These are phyloP conservation scores for Gossypium stocksii DNA, from an alignment of 345 rosid genomes.

Conservation along the genomic window DNA sequence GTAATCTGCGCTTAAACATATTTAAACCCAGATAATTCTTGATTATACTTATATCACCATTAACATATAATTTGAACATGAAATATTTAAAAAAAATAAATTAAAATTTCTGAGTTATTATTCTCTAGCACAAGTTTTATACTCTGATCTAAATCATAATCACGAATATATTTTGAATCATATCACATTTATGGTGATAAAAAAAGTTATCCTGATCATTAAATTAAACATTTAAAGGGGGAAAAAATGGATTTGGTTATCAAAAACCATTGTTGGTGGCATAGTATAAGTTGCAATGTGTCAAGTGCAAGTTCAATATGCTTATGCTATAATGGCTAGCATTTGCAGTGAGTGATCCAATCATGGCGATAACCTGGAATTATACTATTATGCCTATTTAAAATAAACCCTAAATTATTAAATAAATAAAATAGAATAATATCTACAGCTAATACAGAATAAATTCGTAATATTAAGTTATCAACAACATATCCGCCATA, in stretches of 20 bases:
- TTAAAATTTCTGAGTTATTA: too few relatives aligned
- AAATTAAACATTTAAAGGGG: too few relatives aligned
- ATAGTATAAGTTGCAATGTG: conserved; percentile 22
- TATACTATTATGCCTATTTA: conserved; percentile 25
- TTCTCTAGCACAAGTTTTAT: too few relatives aligned
- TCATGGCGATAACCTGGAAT: conserved; percentile 32
- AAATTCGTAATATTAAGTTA: conserved; percentile 33
- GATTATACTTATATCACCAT: too few relatives aligned
- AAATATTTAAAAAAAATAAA: too few relatives aligned
- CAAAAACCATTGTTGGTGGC: neutral
- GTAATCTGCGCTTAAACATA: too few relatives aligned
- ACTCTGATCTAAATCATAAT: too few relatives aligned
- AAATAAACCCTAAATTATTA: conserved; percentile 8
- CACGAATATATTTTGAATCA: too few relatives aligned
- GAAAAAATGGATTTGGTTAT: neutral
- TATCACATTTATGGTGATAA: too few relatives aligned
- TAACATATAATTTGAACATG: too few relatives aligned
- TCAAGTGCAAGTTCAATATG: conserved; percentile 33
- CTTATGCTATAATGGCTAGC: conserved; percentile 25
- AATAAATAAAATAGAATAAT: conserved; percentile 31
- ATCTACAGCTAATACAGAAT: conserved; percentile 51
- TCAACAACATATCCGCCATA: conserved; percentile 29
- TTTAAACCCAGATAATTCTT: too few relatives aligned
- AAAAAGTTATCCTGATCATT: too few relatives aligned
- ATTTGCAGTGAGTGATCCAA: conserved; percentile 25